Base-by-base conservation (phyloP, 2,329 filamentous ascomycete genomes). In the Bisporella sp. region DNA sequence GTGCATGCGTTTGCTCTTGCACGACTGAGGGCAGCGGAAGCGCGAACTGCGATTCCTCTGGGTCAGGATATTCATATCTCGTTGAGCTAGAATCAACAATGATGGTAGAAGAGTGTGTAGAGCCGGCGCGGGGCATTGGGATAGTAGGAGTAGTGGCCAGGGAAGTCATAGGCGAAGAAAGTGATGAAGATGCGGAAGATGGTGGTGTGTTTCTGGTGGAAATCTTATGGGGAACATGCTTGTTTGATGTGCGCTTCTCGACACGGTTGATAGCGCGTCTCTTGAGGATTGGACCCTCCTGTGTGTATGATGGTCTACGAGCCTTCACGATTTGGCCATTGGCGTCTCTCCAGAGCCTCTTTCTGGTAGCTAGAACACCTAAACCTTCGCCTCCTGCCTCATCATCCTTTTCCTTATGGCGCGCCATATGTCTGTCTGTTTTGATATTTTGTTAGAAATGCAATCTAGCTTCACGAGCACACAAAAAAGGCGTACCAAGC, bases 351-450 rank as follows among this genome's bases (percentile, higher is more conserved):
- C 73, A 76, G 57, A 74, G 69, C 49, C 73, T 67, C 57, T 75
- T 74, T 45, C 73, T 62, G 3, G 73, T 76, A 47, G 73, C 73
- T 39, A 76, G 57, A 35, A 73, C 57, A 28, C 72, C 71, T 42
- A 68, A 62, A 6, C 72, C 72, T 60, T 71, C 70, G 28, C 71
- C 71, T 45, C 73, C 71, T 44, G 72, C 73, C 62, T 75, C 71
- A 45, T 71, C 72, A 59, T 76, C 73, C 55, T 75, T 75, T 52
- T 74, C 71, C 46, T 69, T 70, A 62, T 68, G 66, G 35, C 66
- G 61, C 42, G 61, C 60, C 66, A 79, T 74, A 57, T 81, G 77
- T 57, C 77, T 69, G 40, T 75, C 77, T 79, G 50, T 28, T 11
- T 7, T 37, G n/a, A n/a, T n/a, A n/a, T 37, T 7, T 7, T 37